Conservation (phyloP, 805 yeast genomes). For the Saccharomycopsis guyanensis region DNA sequence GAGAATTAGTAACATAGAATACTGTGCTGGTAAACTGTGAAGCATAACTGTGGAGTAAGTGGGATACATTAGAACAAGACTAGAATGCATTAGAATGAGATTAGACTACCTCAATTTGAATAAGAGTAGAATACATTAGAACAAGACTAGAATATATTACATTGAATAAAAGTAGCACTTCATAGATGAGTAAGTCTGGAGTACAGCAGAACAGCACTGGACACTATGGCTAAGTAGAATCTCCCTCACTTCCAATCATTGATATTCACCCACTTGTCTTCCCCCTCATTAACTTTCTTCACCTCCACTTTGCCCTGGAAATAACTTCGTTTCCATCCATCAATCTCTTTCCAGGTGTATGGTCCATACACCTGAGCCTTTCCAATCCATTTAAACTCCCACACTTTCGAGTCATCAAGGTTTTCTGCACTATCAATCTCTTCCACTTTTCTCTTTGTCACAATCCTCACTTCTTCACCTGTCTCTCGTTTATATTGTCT, state of each 20-base stretch:
- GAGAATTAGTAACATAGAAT: too few species aligned
- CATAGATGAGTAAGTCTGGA: too few species aligned
- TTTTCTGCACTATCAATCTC: slow-evolving; percentile 12
- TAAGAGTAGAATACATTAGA: too few species aligned
- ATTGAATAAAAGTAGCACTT: too few species aligned
- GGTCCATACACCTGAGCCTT: slow-evolving; percentile 44
- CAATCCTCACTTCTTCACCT: slow-evolving; percentile 30
- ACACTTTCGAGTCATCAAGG: slow-evolving; percentile 28
- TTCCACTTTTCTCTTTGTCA: slow-evolving; percentile 17
- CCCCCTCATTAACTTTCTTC: slow-evolving; percentile 25
- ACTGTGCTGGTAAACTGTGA: too few species aligned
- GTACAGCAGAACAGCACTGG: too few species aligned
- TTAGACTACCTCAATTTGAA: too few species aligned
- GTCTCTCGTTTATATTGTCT: slow-evolving; percentile 36
- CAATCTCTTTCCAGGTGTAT: slow-evolving; percentile 39
- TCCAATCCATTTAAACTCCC: slow-evolving; percentile 45
- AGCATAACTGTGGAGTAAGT: too few species aligned
- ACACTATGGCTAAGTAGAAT: too few species aligned
- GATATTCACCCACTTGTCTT: slow-evolving; percentile 20
- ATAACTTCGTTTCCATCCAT: slow-evolving; percentile 40
- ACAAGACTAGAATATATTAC: too few species aligned
- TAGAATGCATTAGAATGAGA: too few species aligned
- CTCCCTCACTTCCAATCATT: slow-evolving; percentile 7
- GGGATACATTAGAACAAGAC: too few species aligned
- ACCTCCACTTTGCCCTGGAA: slow-evolving; percentile 40